phyloP scores from a whole-genome alignment of 306 rosid genomes.

The Vachellia pachyceras region DNA sequence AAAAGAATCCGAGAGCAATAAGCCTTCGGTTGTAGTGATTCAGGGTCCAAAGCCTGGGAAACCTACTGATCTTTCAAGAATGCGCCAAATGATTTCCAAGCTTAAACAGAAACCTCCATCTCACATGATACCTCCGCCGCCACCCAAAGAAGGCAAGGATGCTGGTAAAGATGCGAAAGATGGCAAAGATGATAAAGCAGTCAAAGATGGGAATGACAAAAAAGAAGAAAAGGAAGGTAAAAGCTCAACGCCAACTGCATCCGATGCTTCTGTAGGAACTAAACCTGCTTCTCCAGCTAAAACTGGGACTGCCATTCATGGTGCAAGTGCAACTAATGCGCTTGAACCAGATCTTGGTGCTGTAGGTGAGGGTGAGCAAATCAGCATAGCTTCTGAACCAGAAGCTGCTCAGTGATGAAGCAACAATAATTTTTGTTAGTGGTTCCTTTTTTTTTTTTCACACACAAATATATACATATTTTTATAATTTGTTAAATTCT shows the following conservation, averaged over 20 bases:
- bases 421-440: constrained; percentile 28
- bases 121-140: constrained; percentile 93
- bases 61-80: constrained; percentile 87
- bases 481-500: constrained; percentile 22
- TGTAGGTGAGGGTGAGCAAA: constrained; percentile 45
- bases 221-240: constrained; percentile 47
- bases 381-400: constrained; percentile 42
- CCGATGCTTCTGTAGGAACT: constrained; percentile 29
- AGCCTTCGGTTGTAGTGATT: constrained; percentile 64
- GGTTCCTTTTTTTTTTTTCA: neutral
- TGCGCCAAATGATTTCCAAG: constrained; percentile 83
- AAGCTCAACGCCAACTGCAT: constrained; percentile 45
- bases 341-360: constrained; percentile 48
- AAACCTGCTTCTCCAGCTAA: constrained; percentile 52
- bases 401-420: constrained; percentile 52
- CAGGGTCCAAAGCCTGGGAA: constrained; percentile 98
- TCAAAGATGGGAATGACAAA: constrained; percentile 45
- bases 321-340: constrained; percentile 40
- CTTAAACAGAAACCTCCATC: constrained; percentile 84
- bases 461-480: neutral
- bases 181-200: constrained; percentile 45
- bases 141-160: constrained; percentile 66
- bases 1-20: constrained; percentile 70
- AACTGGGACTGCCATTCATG: constrained; percentile 39
- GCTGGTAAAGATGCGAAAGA: no score